phyloP scores from a whole-genome alignment of 768 basidiomycete species.

The Tephrocybe sp. region DNA sequence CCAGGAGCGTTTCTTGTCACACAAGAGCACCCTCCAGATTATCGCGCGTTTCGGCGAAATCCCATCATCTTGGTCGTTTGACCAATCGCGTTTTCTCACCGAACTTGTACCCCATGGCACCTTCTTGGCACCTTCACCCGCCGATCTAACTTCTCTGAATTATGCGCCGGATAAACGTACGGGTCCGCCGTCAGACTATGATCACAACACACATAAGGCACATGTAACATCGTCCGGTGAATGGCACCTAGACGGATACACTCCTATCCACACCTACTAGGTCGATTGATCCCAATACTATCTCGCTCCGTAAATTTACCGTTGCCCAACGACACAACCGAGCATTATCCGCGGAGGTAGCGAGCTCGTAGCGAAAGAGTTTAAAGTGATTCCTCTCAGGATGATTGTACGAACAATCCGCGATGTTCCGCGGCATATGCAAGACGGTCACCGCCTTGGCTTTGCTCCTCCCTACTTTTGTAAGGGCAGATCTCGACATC shows the following conservation, averaged over 20 bases:
- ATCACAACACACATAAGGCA: slow-evolving; percentile 1
- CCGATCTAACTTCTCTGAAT: neutral
- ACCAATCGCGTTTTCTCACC: neutral
- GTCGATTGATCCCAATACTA: neutral
- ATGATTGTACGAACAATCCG: no score
- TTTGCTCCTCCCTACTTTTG: slow-evolving; percentile 20
- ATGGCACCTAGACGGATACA: neutral
- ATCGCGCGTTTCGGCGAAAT: neutral
- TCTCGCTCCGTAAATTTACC: slow-evolving; percentile 15
- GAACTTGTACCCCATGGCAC: slow-evolving; percentile 7
- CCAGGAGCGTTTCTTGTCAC: neutral
- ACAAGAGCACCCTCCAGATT: neutral
- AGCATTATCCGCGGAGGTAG: slow-evolving; percentile 13
- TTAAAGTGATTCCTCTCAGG: no score
- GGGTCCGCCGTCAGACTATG: neutral
- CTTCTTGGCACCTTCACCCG: neutral
- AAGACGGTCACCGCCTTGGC: slow-evolving; percentile 17
- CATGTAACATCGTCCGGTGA: slow-evolving; percentile 1
- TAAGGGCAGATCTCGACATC: slow-evolving; percentile 31
- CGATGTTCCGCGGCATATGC: slow-evolving; percentile 6
- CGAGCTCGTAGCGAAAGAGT: no score
- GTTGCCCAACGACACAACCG: slow-evolving; percentile 6
- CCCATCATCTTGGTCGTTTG: neutral
- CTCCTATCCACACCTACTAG: neutral
- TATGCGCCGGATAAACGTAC: slow-evolving; percentile 3